Percentiles rank a stretch among this genome's conserved stretches.
Conservation (phyloP, 306 rosid species). For the Pyrus pyrifolia region DNA sequence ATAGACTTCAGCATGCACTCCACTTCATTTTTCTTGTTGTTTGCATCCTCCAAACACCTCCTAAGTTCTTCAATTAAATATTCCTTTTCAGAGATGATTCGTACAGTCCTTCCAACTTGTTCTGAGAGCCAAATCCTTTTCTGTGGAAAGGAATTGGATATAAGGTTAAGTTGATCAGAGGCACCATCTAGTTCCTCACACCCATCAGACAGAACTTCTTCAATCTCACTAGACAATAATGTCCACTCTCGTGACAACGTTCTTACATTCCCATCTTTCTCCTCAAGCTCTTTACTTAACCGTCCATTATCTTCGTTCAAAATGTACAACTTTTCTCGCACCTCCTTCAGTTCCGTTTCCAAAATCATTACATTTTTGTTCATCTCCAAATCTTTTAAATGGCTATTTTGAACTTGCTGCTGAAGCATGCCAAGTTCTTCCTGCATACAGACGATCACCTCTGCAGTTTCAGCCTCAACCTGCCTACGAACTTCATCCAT, state of each 20-base stretch:
- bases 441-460: constrained; percentile 91
- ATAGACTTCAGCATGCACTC: constrained; percentile 87
- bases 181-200: constrained; percentile 60
- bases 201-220: constrained; percentile 68
- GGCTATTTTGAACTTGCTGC: constrained; percentile 58
- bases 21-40: constrained; percentile 70
- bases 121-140: constrained; percentile 93
- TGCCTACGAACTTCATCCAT: constrained; percentile 75
- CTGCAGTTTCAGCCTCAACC: constrained; percentile 90
- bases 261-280: constrained; percentile 44
- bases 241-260: constrained; percentile 67
- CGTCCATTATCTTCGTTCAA: constrained; percentile 39
- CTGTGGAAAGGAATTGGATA: constrained; percentile 68
- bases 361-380: constrained; percentile 32
- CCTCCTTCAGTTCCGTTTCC: constrained; percentile 61
- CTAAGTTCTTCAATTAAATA: constrained; percentile 66
- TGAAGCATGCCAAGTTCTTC: constrained; percentile 81
- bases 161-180: constrained; percentile 49
- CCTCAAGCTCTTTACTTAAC: constrained; percentile 45
- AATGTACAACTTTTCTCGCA: constrained; percentile 38
- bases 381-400: constrained; percentile 69
- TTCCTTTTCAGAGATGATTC: constrained; percentile 70
- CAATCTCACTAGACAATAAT: constrained; percentile 64
- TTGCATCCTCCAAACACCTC: constrained; percentile 78
- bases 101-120: constrained; percentile 59